phyloP scores from a whole-genome alignment of 305 asterid species.

The Fraxinus xanthoxyloides region DNA sequence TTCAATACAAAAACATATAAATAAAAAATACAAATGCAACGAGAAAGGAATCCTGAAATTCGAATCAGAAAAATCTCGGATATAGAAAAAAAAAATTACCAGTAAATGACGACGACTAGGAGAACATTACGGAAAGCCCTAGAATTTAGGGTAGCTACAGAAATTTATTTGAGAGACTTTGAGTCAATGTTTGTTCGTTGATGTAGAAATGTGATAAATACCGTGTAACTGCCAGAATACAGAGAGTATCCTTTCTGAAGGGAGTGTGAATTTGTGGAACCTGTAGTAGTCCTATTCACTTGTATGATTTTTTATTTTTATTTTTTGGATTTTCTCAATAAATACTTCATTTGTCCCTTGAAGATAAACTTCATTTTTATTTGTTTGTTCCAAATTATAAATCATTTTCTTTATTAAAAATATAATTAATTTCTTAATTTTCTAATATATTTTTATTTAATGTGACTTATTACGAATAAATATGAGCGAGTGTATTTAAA shows the following conservation, averaged over 20 bases:
- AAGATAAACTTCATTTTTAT: background rate
- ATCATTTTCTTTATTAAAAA: no score
- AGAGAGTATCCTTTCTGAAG: background rate
- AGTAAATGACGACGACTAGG: conserved; percentile 15
- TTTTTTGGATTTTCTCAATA: background rate
- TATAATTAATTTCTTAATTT: no score
- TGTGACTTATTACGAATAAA: no score
- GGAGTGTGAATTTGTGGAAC: conserved; percentile 12
- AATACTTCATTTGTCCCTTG: background rate
- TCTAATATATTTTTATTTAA: no score
- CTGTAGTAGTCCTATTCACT: background rate
- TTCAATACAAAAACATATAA: conserved; percentile 6
- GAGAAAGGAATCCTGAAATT: conserved; percentile 9
- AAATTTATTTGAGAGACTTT: conserved; percentile 1
- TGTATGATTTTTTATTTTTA: background rate
- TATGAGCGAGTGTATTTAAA: no score
- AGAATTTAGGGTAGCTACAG: conserved; percentile 21
- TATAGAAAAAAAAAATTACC: background rate
- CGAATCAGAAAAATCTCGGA: background rate
- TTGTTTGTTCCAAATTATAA: no score
- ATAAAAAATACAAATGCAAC: background rate
- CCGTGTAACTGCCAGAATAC: background rate
- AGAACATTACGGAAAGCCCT: conserved; percentile 24
- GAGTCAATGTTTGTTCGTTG: conserved; percentile 17
- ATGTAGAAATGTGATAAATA: background rate